Percentiles rank a stretch among this genome's conserved stretches.
phyloP scores from a whole-genome alignment of 78 protist genomes.

The Creolimax fragrantissima region DNA sequence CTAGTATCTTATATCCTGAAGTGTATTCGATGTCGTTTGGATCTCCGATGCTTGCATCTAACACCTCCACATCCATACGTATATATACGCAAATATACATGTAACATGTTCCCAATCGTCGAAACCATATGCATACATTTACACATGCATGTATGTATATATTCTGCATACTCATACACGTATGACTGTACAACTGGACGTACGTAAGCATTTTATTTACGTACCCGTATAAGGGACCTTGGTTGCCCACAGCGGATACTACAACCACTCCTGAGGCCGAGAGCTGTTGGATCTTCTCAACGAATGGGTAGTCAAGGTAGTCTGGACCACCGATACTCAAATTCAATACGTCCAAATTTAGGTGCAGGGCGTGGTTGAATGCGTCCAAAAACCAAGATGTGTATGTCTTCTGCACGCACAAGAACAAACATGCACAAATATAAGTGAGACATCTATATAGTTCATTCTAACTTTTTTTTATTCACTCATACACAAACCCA shows the following conservation, averaged over 20 bases:
- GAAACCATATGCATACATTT: not conserved
- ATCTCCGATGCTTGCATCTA: too few species aligned
- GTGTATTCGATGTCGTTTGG: not conserved
- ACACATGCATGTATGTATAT: not conserved
- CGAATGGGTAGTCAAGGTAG: slow-evolving; percentile 80
- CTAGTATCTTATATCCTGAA: not conserved
- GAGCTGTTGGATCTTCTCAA: slow-evolving; percentile 78
- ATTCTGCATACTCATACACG: not conserved
- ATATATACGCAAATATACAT: not conserved
- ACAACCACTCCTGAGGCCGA: slow-evolving; percentile 71
- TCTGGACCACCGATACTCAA: slow-evolving; percentile 93
- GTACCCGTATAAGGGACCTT: slow-evolving; percentile 87
- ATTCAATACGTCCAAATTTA: slow-evolving; percentile 61
- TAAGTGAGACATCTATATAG: not conserved
- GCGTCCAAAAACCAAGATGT: slow-evolving; percentile 95
- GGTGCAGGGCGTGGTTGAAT: slow-evolving; percentile 78
- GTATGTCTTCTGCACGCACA: slow-evolving; percentile 42
- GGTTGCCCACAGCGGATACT: slow-evolving; percentile 88
- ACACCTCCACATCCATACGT: too few species aligned
- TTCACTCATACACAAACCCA: not conserved
- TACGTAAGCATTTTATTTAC: not conserved
- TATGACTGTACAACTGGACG: not conserved
- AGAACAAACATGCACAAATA: not conserved
- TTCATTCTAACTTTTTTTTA: not conserved
- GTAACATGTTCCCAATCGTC: not conserved